These are phyloP conservation scores for Aureobasidium uvarum DNA, from an alignment of 2,329 filamentous ascomycete species.

Conservation along the genomic window DNA sequence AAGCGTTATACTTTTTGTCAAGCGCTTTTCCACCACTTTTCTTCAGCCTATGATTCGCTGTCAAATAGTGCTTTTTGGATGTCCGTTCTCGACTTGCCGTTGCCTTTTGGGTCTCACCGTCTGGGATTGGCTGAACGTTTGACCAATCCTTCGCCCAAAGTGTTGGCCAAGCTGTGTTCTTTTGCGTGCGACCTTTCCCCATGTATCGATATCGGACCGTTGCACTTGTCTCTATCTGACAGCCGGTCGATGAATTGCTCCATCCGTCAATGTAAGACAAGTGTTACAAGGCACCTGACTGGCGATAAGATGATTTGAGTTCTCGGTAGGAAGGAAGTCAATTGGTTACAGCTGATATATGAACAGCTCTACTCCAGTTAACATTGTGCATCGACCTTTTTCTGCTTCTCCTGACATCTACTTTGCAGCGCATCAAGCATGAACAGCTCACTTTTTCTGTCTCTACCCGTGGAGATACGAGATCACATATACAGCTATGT, in stretches of 20 bases:
- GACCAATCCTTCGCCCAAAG: conserved; percentile 13
- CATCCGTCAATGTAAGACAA: conserved; percentile 24
- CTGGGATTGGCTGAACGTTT: not conserved
- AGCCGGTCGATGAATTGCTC: conserved; percentile 15
- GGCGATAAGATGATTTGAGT: conserved; percentile 11
- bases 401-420: not conserved
- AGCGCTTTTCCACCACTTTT: not conserved
- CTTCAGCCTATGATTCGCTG: not conserved
- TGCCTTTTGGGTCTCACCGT: not conserved
- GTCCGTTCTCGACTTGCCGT: conserved; percentile 16
- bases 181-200: not conserved
- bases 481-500: conserved; percentile 17
- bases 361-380: not conserved
- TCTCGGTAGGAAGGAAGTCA: not conserved
- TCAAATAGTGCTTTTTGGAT: not conserved
- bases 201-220: conserved; percentile 24
- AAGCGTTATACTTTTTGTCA: not conserved
- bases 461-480: not conserved
- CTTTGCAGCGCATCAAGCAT: not conserved
- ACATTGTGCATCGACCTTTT: not conserved
- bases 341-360: not conserved
- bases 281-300: conserved; percentile 4
- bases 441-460: not conserved
- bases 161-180: not conserved
- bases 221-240: not conserved